Evolutionary conservation across 495 filamentous ascomycete genomes (phyloP), one percentile per base, ranked within the genome.

Genomic region (Chaetomidium leptoderma): DNA sequence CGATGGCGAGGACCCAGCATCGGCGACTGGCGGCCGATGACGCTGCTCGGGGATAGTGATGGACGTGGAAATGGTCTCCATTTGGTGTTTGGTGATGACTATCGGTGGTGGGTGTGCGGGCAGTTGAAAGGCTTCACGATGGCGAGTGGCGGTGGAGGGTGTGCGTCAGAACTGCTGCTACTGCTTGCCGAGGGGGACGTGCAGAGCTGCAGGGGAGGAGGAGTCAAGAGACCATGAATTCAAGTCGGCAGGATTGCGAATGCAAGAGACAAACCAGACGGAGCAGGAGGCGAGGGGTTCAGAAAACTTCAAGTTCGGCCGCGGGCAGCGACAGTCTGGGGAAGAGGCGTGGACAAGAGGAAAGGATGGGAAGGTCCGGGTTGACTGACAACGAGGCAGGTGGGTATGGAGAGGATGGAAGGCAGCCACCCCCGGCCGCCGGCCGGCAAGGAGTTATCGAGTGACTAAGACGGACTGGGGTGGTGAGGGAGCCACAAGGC

Each of bases 31-130:
- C 2, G 77, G 68, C 8, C 66, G 63, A 39, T 70, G 72, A 42
- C 49, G 70, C 17, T 65, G 60, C 43, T 73, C 61, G 45, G 78
- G 79, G 49, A 83, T 83, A 55, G 71, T 68, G 68, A 82, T 81
- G 46, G 78, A 81, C 55, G 75, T 76, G 19, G 80, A 75, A 76
- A 81, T 79, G 55, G 47, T 64, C 32, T 63, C 60, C 60, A 63
- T 63, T n/a, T n/a, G n/a, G n/a, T n/a, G n/a, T n/a, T n/a, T 44
- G 44, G 21, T 17, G 29, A 39, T 33, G 23, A 40, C 0, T 36
- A n/a, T n/a, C n/a, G 21, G 10, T 19, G 42, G 40, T 0, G 29
- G 24, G 4, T n/a, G n/a, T n/a, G 10, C 1, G 10, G 36, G 19
- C 39, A 17, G 35, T n/a, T 19, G 2, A 21, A 16, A 24, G 13